Conservation (phyloP, 2,329 filamentous ascomycete species). For the Talaromyces sp. region DNA sequence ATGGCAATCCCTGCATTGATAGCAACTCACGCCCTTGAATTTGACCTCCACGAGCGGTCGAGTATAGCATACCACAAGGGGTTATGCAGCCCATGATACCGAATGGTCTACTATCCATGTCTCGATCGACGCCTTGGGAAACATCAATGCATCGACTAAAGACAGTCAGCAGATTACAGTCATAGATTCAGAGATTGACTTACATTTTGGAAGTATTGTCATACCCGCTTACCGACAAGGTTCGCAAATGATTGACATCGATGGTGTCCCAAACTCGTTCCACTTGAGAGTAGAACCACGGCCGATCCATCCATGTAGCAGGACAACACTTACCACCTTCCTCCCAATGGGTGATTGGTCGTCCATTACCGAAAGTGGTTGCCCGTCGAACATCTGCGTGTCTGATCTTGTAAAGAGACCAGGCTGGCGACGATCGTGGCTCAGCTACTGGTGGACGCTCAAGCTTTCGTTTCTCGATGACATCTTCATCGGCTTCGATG, state of each 20-base stretch:
- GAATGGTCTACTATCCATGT: slow-evolving; percentile 44
- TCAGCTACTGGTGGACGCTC: slow-evolving; percentile 33
- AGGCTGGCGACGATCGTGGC: slow-evolving; percentile 28
- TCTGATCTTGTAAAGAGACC: slow-evolving; percentile 52
- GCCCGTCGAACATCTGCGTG: slow-evolving; percentile 55
- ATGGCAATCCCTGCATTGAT: slow-evolving; percentile 64
- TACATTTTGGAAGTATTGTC: slow-evolving; percentile 59
- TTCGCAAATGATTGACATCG: slow-evolving; percentile 59
- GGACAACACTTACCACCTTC: slow-evolving; percentile 51
- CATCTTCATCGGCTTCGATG: slow-evolving; percentile 55
- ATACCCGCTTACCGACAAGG: slow-evolving; percentile 42
- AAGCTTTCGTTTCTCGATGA: slow-evolving; percentile 49
- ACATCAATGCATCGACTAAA: slow-evolving; percentile 54
- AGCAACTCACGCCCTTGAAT: slow-evolving; percentile 62
- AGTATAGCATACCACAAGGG: slow-evolving; percentile 59
- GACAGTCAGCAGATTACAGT: slow-evolving; percentile 11
- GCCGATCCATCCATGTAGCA: slow-evolving; percentile 54
- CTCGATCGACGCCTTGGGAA: slow-evolving; percentile 69
- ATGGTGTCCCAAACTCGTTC: slow-evolving; percentile 63
- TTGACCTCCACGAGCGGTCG: slow-evolving; percentile 58
- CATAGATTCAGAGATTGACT: slow-evolving; percentile 18
- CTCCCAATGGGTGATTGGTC: slow-evolving; percentile 59
- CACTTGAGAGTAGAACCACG: slow-evolving; percentile 51
- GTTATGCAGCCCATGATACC: slow-evolving; percentile 67
- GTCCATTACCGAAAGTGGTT: slow-evolving; percentile 50